phyloP scores from a whole-genome alignment of 2,329 filamentous ascomycete species.

The Aspergillus versicolor region DNA sequence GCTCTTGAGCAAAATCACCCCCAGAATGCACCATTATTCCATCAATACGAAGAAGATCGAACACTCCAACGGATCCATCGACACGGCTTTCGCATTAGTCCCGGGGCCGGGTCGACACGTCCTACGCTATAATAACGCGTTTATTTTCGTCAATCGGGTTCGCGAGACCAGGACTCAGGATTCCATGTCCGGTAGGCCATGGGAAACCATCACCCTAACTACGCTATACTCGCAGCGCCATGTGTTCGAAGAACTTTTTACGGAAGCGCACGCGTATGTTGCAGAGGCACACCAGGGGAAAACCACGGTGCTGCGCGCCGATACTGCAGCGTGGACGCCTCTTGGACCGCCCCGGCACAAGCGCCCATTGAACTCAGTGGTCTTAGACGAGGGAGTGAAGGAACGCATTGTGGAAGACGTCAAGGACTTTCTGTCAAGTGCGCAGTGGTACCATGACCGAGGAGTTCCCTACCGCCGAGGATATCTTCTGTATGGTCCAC shows the following conservation, averaged over 20 bases:
- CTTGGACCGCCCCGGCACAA: conserved; percentile 85
- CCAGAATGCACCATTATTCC: conserved; percentile 62
- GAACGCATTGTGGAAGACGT: conserved; percentile 79
- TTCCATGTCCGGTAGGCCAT: conserved; percentile 79
- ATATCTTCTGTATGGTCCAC: conserved; percentile 85
- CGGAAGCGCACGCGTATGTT: conserved; percentile 79
- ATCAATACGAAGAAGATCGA: conserved; percentile 64
- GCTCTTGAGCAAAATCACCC: conserved; percentile 58
- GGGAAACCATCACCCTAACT: conserved; percentile 90
- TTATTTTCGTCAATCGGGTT: conserved; percentile 82
- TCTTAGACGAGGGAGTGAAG: conserved; percentile 80
- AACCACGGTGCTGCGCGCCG: conserved; percentile 84
- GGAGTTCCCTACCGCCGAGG: conserved; percentile 90
- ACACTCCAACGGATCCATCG: conserved; percentile 64
- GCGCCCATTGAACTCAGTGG: conserved; percentile 81
- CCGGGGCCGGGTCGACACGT: conserved; percentile 89
- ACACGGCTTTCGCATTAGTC: conserved; percentile 82
- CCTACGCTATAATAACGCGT: conserved; percentile 80
- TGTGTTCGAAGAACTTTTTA: conserved; percentile 86
- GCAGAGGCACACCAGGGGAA: conserved; percentile 82
- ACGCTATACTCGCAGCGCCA: conserved; percentile 86
- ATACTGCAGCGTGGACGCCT: conserved; percentile 78
- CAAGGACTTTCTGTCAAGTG: conserved; percentile 73
- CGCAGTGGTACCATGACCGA: conserved; percentile 89
- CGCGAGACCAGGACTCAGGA: conserved; percentile 80